A percentile compares a stretch with the other conserved stretches of the same genome.
phyloP scores from a whole-genome alignment of 208 protist species.

The Porcisia hertigi region DNA sequence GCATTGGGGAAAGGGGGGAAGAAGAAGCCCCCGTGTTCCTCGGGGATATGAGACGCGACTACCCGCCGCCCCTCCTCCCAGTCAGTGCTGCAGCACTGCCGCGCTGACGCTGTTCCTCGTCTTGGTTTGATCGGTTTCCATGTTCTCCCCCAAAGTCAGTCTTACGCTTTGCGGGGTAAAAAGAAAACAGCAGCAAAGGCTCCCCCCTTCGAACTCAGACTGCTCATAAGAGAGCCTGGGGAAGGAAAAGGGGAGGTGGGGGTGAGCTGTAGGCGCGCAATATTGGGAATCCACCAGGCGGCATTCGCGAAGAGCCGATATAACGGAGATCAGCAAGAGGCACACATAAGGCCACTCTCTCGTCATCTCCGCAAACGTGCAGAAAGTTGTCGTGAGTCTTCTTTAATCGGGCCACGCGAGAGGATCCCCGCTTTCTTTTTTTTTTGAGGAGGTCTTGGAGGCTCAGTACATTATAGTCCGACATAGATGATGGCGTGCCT shows the following conservation, averaged over 20 bases:
- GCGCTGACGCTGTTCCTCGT: not conserved
- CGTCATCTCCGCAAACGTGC: not conserved
- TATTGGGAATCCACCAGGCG: too few relatives aligned
- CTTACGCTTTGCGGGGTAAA: not conserved
- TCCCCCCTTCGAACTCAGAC: too few relatives aligned
- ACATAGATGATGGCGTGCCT: constrained; percentile 64
- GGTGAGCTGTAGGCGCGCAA: too few relatives aligned
- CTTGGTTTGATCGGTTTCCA: not conserved
- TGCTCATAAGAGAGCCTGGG: too few relatives aligned
- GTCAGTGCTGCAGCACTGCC: not conserved
- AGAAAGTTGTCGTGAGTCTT: not conserved
- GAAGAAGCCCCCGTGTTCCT: not conserved
- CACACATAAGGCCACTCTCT: not conserved
- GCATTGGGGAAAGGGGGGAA: too few relatives aligned
- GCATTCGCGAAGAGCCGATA: too few relatives aligned
- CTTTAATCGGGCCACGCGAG: not conserved
- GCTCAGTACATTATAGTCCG: constrained; percentile 66
- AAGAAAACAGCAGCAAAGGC: too few relatives aligned
- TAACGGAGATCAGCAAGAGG: too few relatives aligned
- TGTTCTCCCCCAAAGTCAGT: not conserved
- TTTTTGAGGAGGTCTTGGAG: not conserved
- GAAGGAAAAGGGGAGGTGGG: not conserved
- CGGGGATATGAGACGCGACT: not conserved
- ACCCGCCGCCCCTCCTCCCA: not conserved
- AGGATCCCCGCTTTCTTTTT: not conserved